These are phyloP conservation scores for Trichoderma sp. DNA, from an alignment of 2,329 filamentous ascomycete genomes.

Conservation along the genomic window DNA sequence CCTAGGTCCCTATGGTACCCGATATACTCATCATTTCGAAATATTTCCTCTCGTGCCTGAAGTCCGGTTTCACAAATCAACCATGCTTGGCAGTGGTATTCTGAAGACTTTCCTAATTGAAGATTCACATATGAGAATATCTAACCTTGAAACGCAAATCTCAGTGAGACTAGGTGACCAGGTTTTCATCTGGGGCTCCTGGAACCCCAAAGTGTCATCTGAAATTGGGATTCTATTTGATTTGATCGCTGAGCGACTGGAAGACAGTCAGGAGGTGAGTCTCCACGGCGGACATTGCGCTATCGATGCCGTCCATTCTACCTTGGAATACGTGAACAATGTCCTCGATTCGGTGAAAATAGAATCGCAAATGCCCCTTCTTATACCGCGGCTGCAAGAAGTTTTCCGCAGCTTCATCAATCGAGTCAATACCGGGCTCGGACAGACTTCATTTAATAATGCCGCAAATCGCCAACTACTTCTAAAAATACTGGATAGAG, in stretches of 20 bases:
- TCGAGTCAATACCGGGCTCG: slow-evolving; percentile 27
- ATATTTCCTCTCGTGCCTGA: slow-evolving; percentile 55
- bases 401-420: slow-evolving; percentile 40
- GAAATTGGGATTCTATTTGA: slow-evolving; percentile 61
- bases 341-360: slow-evolving; percentile 39
- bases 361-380: slow-evolving; percentile 30
- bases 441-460: neutral
- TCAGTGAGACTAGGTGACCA: slow-evolving; percentile 48
- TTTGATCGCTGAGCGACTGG: slow-evolving; percentile 50
- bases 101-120: slow-evolving; percentile 40
- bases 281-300: slow-evolving; percentile 21
- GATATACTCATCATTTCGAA: slow-evolving; percentile 62
- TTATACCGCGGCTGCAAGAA: slow-evolving; percentile 44
- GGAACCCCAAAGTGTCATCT: slow-evolving; percentile 58
- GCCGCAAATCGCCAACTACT: slow-evolving; percentile 18
- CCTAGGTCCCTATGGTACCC: slow-evolving; percentile 57
- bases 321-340: slow-evolving; percentile 47
- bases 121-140: slow-evolving; percentile 30
- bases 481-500: slow-evolving; percentile 30
- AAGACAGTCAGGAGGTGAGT: slow-evolving; percentile 15
- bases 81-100: slow-evolving; percentile 54
- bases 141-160: slow-evolving; percentile 33
- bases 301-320: slow-evolving; percentile 40
- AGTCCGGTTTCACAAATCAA: slow-evolving; percentile 58
- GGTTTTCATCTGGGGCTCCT: slow-evolving; percentile 51